Percentiles rank a stretch among this genome's conserved stretches.
Conservation (phyloP, 108 stramenopile genomes). For the Skeletonema costatum region DNA sequence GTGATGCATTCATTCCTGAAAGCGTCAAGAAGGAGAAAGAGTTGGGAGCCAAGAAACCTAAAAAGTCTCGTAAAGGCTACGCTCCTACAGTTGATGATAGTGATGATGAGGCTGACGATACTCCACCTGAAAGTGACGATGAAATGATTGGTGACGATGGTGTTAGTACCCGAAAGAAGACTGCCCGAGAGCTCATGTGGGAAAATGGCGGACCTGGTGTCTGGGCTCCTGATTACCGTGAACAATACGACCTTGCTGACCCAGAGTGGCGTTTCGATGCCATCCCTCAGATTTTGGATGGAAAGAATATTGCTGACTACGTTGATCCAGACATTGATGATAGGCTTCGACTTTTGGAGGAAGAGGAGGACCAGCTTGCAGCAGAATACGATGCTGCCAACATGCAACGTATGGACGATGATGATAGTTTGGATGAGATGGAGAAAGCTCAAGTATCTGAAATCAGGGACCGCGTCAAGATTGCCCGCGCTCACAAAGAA, state of each 20-base stretch:
- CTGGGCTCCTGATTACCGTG: conserved; percentile 95
- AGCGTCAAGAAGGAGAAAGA: conserved; percentile 79
- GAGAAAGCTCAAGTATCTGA: conserved; percentile 82
- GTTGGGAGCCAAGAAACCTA: conserved; percentile 45
- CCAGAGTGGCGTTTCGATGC: conserved; percentile 94
- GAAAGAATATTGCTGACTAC: conserved; percentile 98
- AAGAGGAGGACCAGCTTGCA: conserved; percentile 87
- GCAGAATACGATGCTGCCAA: conserved; percentile 81
- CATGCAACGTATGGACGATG: conserved; percentile 75
- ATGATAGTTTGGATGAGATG: conserved; percentile 81
- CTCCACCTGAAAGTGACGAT: conserved; percentile 39
- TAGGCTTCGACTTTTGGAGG: conserved; percentile 85
- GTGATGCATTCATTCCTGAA: conserved; percentile 91
- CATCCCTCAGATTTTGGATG: conserved; percentile 98
- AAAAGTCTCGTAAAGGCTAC: conserved; percentile 68
- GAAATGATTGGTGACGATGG: conserved; percentile 45
- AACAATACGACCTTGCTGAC: conserved; percentile 91
- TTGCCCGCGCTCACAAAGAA: conserved; percentile 58
- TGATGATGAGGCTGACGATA: conserved; percentile 50
- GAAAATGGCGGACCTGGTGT: conserved; percentile 98
- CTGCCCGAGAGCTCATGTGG: conserved; percentile 96
- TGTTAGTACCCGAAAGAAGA: conserved; percentile 57
- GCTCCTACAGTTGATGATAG: conserved; percentile 69
- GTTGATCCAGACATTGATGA: conserved; percentile 93
- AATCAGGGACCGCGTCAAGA: conserved; percentile 78